These are phyloP conservation scores for Mycena polygramma DNA, from an alignment of 768 basidiomycete genomes.

Conservation along the genomic window DNA sequence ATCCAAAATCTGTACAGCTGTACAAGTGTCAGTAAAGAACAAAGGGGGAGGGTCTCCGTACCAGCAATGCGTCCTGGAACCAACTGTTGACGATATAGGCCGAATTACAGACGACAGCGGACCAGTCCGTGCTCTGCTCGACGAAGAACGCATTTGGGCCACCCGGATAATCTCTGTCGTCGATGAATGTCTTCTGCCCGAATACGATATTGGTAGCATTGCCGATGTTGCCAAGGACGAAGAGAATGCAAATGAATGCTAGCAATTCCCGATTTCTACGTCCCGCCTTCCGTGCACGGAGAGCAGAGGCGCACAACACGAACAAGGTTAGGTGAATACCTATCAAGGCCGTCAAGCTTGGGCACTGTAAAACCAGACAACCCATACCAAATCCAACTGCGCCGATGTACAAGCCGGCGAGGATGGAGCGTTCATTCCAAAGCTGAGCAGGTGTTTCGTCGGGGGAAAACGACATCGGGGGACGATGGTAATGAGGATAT, in stretches of 20 bases:
- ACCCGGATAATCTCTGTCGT: constrained; percentile 31
- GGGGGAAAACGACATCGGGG: too few relatives aligned
- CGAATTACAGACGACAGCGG: constrained; percentile 22
- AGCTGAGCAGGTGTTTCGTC: too few relatives aligned
- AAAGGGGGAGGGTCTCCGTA: too few relatives aligned
- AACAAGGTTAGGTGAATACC: constrained; percentile 2
- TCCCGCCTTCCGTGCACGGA: background rate
- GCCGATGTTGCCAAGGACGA: constrained; percentile 25
- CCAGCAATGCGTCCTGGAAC: constrained; percentile 20
- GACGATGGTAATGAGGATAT: too few relatives aligned
- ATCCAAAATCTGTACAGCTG: too few relatives aligned
- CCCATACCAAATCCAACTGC: background rate
- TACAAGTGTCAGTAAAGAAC: too few relatives aligned
- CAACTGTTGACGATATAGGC: constrained; percentile 27
- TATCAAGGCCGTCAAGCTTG: background rate
- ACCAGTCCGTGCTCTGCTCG: constrained; percentile 26
- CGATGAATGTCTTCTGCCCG: constrained; percentile 29
- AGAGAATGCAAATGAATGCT: constrained; percentile 24
- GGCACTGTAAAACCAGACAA: background rate
- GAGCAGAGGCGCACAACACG: background rate
- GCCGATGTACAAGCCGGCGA: background rate
- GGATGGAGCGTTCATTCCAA: too few relatives aligned
- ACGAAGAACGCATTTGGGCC: constrained; percentile 29
- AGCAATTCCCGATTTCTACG: constrained; percentile 9
- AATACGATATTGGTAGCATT: constrained; percentile 28